Evolutionary conservation across 768 basidiomycete species (phyloP).

Genomic region (Hericium coralloides): DNA sequence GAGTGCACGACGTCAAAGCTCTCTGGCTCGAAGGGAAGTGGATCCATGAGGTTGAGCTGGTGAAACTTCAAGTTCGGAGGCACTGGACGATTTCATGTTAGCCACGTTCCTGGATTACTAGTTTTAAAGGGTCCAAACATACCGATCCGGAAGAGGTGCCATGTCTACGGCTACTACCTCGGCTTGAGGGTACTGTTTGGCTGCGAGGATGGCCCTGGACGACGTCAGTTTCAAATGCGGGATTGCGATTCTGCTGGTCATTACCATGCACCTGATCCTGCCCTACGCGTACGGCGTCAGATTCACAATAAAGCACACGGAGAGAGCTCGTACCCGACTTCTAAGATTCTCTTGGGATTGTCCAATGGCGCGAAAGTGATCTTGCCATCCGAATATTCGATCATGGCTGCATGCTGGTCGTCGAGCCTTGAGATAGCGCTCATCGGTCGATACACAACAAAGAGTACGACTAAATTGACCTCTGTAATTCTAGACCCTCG

Average conservation of each 20-base stretch:
- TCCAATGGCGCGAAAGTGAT: constrained; percentile 12
- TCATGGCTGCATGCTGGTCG: constrained; percentile 16
- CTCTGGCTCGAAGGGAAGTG: constrained; percentile 12
- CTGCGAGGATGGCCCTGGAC: constrained; percentile 19
- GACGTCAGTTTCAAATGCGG: neutral
- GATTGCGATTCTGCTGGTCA: neutral
- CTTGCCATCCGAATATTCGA: constrained; percentile 10
- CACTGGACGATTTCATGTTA: constrained; percentile 2
- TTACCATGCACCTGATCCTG: constrained; percentile 8
- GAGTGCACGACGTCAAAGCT: constrained; percentile 18
- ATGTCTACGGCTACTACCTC: constrained; percentile 16
- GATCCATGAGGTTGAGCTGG: constrained; percentile 15
- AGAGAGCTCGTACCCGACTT: constrained; percentile 14
- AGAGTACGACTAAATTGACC: neutral
- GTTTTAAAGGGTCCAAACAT: neutral
- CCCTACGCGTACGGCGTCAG: neutral
- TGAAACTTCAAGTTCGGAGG: constrained; percentile 16
- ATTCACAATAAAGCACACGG: too few species aligned
- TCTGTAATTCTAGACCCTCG: neutral
- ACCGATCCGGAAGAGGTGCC: constrained; percentile 14
- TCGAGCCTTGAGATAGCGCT: constrained; percentile 12
- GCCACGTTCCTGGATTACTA: too few species aligned
- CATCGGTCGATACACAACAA: neutral
- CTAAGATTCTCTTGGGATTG: constrained; percentile 15
- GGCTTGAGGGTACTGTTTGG: constrained; percentile 7